Percentiles rank a stretch among this genome's conserved stretches.
Conservation (phyloP, 305 asterid genomes). For the Vinca major region DNA sequence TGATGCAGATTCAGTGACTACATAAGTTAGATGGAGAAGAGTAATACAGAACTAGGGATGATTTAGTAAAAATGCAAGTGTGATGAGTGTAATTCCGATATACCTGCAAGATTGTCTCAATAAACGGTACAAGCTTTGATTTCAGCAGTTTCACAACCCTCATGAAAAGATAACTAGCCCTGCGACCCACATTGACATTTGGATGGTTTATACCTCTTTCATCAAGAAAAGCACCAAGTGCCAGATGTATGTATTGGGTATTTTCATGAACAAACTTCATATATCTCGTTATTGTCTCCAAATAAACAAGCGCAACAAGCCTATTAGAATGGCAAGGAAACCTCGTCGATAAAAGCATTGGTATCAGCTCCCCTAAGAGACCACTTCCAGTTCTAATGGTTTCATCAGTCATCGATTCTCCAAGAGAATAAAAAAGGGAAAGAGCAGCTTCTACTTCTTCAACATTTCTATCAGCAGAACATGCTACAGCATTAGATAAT, state of each 20-base stretch:
- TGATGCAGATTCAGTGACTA: conserved; percentile 25
- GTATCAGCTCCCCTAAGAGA: conserved; percentile 57
- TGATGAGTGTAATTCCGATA: conserved; percentile 12
- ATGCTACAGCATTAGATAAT: conserved; percentile 47
- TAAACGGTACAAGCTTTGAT: conserved; percentile 76
- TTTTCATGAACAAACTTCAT: conserved; percentile 70
- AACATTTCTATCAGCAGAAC: conserved; percentile 55
- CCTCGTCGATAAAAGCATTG: conserved; percentile 70
- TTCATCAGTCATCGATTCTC: conserved; percentile 74
- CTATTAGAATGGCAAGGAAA: conserved; percentile 88
- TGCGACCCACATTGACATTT: conserved; percentile 57
- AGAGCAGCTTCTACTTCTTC: conserved; percentile 97
- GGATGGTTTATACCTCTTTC: conserved; percentile 95
- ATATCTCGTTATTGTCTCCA: conserved; percentile 81
- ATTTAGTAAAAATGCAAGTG: neutral
- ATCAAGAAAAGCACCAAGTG: conserved; percentile 75
- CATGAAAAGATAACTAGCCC: conserved; percentile 97
- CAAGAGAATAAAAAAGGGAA: conserved; percentile 77
- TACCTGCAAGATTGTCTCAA: conserved; percentile 93
- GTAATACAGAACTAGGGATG: conserved; percentile 2
- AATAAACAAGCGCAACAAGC: conserved; percentile 77
- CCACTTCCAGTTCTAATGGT: conserved; percentile 60
- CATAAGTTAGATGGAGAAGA: conserved; percentile 13
- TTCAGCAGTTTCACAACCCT: conserved; percentile 82
- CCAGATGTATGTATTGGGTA: conserved; percentile 64